These are phyloP conservation scores for Trametes cinnabarina DNA, from an alignment of 768 basidiomycete genomes.

Conservation along the genomic window DNA sequence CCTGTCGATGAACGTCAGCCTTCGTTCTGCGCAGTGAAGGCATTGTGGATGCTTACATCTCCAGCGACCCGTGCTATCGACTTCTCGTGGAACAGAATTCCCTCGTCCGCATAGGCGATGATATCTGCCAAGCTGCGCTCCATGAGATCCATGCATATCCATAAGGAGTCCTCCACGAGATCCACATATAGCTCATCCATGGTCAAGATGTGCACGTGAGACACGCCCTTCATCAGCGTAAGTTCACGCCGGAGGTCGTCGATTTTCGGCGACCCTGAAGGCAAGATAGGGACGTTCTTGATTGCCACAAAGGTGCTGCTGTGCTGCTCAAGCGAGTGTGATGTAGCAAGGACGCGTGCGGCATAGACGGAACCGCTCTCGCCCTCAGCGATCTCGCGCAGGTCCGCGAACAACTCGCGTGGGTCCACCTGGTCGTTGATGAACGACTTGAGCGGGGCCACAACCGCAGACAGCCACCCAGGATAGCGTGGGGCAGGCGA, in stretches of 20 bases:
- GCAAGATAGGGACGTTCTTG: conserved; percentile 65
- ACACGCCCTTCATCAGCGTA: conserved; percentile 51
- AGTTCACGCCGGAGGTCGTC: conserved; percentile 62
- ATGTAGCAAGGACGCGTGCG: conserved; percentile 33
- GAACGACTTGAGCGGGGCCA: conserved; percentile 58
- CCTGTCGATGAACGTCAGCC: conserved; percentile 37
- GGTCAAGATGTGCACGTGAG: conserved; percentile 60
- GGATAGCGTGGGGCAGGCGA: conserved; percentile 52
- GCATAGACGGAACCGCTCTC: conserved; percentile 73
- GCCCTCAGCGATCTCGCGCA: conserved; percentile 80
- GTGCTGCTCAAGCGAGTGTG: conserved; percentile 17
- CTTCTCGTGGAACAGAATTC: conserved; percentile 64
- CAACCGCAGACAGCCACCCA: conserved; percentile 60
- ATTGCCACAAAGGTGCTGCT: conserved; percentile 54
- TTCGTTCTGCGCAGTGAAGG: not conserved
- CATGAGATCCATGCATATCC: conserved; percentile 92
- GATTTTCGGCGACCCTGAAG: conserved; percentile 60
- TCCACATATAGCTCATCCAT: conserved; percentile 74
- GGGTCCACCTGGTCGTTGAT: conserved; percentile 66
- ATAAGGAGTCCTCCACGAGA: conserved; percentile 52
- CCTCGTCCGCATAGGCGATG: conserved; percentile 58
- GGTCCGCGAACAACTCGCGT: conserved; percentile 57
- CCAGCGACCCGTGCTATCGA: conserved; percentile 71
- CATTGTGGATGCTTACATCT: conserved; percentile 55
- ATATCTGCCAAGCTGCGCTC: conserved; percentile 84